Percentiles rank a stretch among this genome's conserved stretches.
Evolutionary conservation across 2,329 filamentous ascomycete genomes (phyloP).

Genomic region (Fusarium buxicola): DNA sequence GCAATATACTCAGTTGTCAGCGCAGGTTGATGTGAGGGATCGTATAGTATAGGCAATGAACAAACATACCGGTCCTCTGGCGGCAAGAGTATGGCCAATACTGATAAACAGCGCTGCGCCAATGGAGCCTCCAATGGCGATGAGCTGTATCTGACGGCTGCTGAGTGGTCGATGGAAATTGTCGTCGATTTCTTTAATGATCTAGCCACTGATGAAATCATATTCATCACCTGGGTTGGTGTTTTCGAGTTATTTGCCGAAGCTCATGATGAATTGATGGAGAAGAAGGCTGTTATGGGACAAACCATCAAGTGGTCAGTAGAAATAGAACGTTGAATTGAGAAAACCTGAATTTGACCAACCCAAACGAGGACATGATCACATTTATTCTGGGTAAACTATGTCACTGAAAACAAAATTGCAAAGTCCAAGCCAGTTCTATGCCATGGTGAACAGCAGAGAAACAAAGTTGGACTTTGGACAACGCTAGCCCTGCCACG

Average conservation of each 20-base stretch:
- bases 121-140: neutral
- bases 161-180: neutral
- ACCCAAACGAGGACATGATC: neutral
- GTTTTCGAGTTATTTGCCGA: neutral
- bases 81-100: neutral
- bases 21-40: no score
- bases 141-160: conserved; percentile 5
- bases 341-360: neutral
- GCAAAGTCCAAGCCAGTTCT: neutral
- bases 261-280: neutral
- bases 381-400: neutral
- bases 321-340: neutral
- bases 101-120: neutral
- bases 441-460: no score
- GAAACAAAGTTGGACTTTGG: neutral
- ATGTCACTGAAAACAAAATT: neutral
- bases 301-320: neutral
- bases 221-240: no score
- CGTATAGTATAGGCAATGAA: no score
- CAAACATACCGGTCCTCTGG: no score
- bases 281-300: neutral
- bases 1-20: neutral
- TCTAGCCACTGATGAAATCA: no score
- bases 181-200: neutral
- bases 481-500: neutral